A percentile compares a stretch with the other conserved stretches of the same genome.
Conservation (phyloP, 768 basidiomycete genomes). For the Strobilomyces dryophilus region DNA sequence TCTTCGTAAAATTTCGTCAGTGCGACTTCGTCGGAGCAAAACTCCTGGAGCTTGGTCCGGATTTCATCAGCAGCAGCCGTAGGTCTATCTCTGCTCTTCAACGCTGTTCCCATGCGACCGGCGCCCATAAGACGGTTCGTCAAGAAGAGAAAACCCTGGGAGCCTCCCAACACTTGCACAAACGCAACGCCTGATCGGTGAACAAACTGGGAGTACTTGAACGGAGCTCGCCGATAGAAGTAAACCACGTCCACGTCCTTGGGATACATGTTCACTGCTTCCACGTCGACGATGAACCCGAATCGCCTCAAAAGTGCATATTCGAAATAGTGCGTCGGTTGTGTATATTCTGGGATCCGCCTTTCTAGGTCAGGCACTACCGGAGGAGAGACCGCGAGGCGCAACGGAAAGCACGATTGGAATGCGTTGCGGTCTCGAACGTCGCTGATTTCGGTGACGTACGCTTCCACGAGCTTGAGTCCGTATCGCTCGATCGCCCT, state of each 20-base stretch:
- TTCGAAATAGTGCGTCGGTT: conserved; percentile 72
- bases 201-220: conserved; percentile 86
- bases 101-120: conserved; percentile 53
- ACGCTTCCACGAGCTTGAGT: conserved; percentile 88
- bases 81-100: conserved; percentile 54
- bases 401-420: conserved; percentile 84
- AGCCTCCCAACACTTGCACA: conserved; percentile 78
- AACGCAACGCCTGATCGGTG: conserved; percentile 89
- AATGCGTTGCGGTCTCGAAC: conserved; percentile 84
- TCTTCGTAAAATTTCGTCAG: conserved; percentile 73
- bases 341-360: conserved; percentile 63
- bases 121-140: conserved; percentile 83
- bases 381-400: conserved; percentile 74
- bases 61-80: conserved; percentile 60
- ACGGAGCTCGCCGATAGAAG: conserved; percentile 78
- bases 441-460: conserved; percentile 87
- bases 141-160: conserved; percentile 80
- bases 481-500: conserved; percentile 85
- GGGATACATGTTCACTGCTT: conserved; percentile 73
- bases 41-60: conserved; percentile 52
- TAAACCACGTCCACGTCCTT: conserved; percentile 82
- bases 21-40: conserved; percentile 56
- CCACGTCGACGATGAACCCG: conserved; percentile 81
- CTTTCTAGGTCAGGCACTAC: conserved; percentile 61
- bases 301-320: conserved; percentile 72